A percentile compares a stretch with the other conserved stretches of the same genome.
phyloP scores from a whole-genome alignment of 148 eudicot species.

The Cornus kousa region DNA sequence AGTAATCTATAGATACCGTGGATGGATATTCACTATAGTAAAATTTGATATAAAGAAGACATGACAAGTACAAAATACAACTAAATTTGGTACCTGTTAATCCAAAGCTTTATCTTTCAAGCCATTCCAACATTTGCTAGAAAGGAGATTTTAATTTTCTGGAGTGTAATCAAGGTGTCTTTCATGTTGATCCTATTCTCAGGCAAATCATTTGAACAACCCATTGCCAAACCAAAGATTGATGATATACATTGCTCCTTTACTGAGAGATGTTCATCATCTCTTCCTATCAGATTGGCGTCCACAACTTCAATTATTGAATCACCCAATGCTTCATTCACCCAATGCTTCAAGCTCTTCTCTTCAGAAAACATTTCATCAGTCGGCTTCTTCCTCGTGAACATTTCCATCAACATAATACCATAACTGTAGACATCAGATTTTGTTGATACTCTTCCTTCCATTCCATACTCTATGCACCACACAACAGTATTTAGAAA shows the following conservation, averaged over 20 bases:
- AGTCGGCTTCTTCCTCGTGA: conserved; percentile 21
- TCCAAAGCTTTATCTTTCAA: background rate
- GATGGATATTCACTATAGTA: no score
- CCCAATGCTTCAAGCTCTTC: conserved; percentile 14
- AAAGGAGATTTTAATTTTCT: conserved; percentile 4
- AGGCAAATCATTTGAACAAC: conserved; percentile 10
- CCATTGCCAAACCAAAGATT: conserved; percentile 17
- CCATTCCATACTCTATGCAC: conserved; percentile 22
- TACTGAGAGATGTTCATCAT: background rate
- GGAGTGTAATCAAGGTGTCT: conserved; percentile 3
- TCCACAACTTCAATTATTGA: conserved; percentile 13
- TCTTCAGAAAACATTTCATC: conserved; percentile 20
- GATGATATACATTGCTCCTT: conserved; percentile 18
- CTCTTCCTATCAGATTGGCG: background rate
- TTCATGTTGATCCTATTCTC: conserved; percentile 8
- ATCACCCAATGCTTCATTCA: background rate
- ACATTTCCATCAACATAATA: conserved; percentile 21
- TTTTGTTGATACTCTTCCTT: conserved; percentile 17
- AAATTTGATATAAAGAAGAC: no score
- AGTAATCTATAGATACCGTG: no score
- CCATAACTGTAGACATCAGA: conserved; percentile 29
- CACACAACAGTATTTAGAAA: background rate
- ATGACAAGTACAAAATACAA: no score
- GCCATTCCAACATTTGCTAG: background rate
- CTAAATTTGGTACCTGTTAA: no score